Percentiles rank a stretch among this genome's conserved stretches.
phyloP scores from a whole-genome alignment of 139 green algal species.

The Mesotaenium endlicherianum region DNA sequence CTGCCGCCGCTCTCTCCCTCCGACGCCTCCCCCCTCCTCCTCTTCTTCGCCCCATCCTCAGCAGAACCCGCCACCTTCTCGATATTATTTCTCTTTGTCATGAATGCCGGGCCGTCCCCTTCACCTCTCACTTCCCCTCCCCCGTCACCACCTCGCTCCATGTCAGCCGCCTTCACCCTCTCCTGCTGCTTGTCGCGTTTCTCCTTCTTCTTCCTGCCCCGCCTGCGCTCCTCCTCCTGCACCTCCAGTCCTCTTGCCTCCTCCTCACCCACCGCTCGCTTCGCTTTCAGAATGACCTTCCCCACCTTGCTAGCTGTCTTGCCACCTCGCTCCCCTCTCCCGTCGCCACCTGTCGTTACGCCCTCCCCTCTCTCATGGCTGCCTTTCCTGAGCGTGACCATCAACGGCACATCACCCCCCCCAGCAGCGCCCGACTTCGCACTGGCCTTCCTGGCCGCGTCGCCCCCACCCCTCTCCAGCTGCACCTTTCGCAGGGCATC shows the following conservation, averaged over 20 bases:
- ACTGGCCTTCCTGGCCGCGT: neutral
- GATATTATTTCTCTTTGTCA: too few relatives aligned
- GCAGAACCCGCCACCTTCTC: neutral
- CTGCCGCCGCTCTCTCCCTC: neutral
- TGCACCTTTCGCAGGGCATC: neutral
- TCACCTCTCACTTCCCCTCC: neutral
- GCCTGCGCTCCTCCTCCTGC: neutral
- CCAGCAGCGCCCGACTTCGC: neutral
- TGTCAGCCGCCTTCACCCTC: neutral
- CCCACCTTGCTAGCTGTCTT: too few relatives aligned
- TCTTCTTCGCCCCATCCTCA: neutral
- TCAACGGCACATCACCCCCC: neutral
- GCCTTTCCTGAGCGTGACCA: neutral
- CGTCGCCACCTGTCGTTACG: neutral
- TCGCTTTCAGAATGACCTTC: too few relatives aligned
- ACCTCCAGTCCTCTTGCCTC: neutral
- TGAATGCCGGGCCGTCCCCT: too few relatives aligned
- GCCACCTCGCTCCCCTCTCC: too few relatives aligned
- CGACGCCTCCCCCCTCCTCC: neutral
- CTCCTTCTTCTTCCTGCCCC: neutral
- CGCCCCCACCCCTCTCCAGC: too few relatives aligned
- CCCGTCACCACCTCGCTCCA: neutral
- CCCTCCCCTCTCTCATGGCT: neutral
- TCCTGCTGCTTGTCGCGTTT: neutral
- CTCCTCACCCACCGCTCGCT: neutral